Evolutionary conservation across 768 basidiomycete species (phyloP), one percentile per base, ranked within the genome.

Genomic region (Leccinum aurantiacum): DNA sequence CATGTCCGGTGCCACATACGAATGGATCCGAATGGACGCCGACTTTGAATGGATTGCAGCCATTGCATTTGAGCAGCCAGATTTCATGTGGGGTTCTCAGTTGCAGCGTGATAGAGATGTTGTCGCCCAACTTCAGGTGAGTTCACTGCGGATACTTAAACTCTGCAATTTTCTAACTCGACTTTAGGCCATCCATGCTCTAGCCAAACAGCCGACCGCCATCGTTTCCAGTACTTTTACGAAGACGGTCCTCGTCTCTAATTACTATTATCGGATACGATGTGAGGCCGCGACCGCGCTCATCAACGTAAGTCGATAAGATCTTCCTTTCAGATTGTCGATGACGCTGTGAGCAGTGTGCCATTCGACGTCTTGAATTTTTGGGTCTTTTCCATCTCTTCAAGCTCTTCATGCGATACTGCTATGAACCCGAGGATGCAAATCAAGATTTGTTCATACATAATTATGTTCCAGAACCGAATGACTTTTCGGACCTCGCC

Each of bases 21-120:
- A 99, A 75, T 99, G 96, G 96, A 98, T 99, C 60, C 81, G 97
- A 63, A 92, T 98, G 82, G 97, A 99, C 70, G 95, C 97, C 15
- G 97, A 99, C 71, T 95, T 97, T 73, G 97, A 99, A 76, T 99
- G 97, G 97, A 91, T 98, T 57, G 90, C 93, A n/a, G 83, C 82
- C 41, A 84, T 98, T 62, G 87, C 86, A 63, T 98, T 96, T 63
- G 91, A 95, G 54, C 94, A 98, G 76, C 93, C 93, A 47, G 95
- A 95, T 77, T 98, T 95, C 69, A 96, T 96, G 93, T 99, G 95
- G 95, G 91, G 96, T 22, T 93, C 89, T 44, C 97, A 98, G 71
- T 78, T 99, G 54, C 93, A 96, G 75, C 81, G 95, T 58, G 97
- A 99, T 74, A 80, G 94, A 62, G 97, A 99, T 75, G 95, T 99